A percentile compares a stretch with the other conserved stretches of the same genome.
Evolutionary conservation across 257 asterid species (phyloP).

Genomic region (Jacaranda mimosifolia): DNA sequence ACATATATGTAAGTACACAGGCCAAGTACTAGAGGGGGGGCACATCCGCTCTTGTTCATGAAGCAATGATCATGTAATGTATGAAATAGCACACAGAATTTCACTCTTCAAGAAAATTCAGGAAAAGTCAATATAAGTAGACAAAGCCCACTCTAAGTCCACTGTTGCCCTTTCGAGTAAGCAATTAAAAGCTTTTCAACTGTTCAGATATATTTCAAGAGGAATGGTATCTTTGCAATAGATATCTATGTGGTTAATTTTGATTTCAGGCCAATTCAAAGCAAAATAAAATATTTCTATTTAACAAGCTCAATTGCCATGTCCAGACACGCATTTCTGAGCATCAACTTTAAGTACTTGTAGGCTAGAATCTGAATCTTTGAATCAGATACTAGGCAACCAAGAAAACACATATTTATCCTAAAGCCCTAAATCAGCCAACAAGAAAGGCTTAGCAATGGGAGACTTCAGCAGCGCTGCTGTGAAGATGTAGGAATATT

Average conservation of each 20-base stretch:
- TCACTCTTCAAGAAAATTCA: constrained; percentile 24
- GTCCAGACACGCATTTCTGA: constrained; percentile 9
- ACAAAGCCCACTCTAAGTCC: constrained; percentile 21
- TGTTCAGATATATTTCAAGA: constrained; percentile 14
- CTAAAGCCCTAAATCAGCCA: constrained; percentile 14
- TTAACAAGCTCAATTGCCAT: constrained; percentile 11
- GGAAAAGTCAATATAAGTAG: neutral
- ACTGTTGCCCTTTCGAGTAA: constrained; percentile 17
- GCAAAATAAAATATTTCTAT: neutral
- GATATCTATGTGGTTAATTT: constrained; percentile 22
- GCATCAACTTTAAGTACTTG: constrained; percentile 17
- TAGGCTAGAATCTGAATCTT: constrained; percentile 24
- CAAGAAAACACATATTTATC: constrained; percentile 22
- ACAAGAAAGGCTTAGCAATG: constrained; percentile 35
- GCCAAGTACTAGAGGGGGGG: no score
- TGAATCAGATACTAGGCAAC: constrained; percentile 27
- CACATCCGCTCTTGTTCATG: no score
- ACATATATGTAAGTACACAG: neutral
- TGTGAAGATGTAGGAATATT: constrained; percentile 24
- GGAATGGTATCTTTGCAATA: constrained; percentile 23
- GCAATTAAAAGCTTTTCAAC: neutral
- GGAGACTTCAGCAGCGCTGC: constrained; percentile 23
- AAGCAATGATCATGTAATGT: constrained; percentile 16
- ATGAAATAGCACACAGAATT: constrained; percentile 1
- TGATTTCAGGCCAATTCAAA: constrained; percentile 18